Percentiles rank a stretch among this genome's conserved stretches.
Conservation (phyloP, 2,329 filamentous ascomycete genomes). For the Talaromyces rugulosus region DNA sequence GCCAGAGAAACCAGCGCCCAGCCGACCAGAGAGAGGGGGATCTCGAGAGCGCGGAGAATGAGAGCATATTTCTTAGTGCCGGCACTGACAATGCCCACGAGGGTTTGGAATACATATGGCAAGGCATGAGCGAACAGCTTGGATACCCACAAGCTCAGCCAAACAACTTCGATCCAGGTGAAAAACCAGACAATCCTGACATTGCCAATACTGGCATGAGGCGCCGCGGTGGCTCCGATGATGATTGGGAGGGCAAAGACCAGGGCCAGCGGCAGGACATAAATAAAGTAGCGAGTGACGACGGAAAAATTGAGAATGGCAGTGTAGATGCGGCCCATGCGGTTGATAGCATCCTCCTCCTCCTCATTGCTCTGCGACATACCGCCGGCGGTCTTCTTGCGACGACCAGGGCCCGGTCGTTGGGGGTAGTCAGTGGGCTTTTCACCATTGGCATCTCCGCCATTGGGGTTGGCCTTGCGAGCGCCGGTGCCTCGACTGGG, state of each 20-base stretch:
- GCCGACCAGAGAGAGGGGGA: constrained; percentile 56
- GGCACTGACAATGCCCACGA: constrained; percentile 60
- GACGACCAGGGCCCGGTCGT: constrained; percentile 25
- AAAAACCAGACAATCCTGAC: constrained; percentile 60
- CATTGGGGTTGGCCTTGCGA: constrained; percentile 33
- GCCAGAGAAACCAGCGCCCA: constrained; percentile 58
- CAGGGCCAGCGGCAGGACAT: constrained; percentile 55
- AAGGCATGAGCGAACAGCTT: constrained; percentile 58
- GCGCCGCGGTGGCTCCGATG: constrained; percentile 51
- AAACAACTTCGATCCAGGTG: constrained; percentile 62
- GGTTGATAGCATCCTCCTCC: constrained; percentile 57
- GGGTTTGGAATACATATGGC: constrained; percentile 56
- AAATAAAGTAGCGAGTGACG: constrained; percentile 60
- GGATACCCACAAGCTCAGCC: constrained; percentile 59
- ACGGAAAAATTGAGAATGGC: constrained; percentile 60
- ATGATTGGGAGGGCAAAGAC: constrained; percentile 62
- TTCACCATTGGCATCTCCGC: constrained; percentile 25
- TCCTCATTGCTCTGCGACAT: constrained; percentile 38
- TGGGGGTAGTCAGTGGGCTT: constrained; percentile 16
- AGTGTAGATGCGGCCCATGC: constrained; percentile 58
- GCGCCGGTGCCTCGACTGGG: constrained; percentile 44
- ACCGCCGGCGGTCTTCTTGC: constrained; percentile 30
- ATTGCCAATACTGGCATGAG: constrained; percentile 48
- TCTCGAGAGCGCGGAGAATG: constrained; percentile 55
- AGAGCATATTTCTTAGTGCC: constrained; percentile 61